phyloP scores from a whole-genome alignment of 2,329 filamentous ascomycete species.

The Calonectria leucothoes region DNA sequence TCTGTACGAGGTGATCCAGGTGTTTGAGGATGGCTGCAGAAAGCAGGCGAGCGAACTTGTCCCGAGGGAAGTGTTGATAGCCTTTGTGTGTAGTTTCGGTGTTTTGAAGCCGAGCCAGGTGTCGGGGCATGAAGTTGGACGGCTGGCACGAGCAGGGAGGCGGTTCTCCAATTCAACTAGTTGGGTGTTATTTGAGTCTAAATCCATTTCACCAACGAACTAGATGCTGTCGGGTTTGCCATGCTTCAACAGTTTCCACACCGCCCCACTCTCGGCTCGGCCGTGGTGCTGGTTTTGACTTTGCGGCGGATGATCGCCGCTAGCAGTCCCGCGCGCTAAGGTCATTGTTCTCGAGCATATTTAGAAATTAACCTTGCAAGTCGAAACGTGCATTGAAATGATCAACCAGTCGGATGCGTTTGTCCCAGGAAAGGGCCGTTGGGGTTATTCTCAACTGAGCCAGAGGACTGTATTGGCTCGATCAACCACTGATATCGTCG shows the following conservation, averaged over 20 bases:
- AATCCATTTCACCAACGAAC: neutral
- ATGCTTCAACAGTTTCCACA: neutral
- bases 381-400: neutral
- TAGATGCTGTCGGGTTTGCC: neutral
- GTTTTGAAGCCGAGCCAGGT: neutral
- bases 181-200: neutral
- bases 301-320: neutral
- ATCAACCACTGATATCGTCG: neutral
- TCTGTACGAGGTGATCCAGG: neutral
- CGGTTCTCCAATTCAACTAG: neutral
- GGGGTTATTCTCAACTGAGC: neutral
- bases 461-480: neutral
- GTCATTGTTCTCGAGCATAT: neutral
- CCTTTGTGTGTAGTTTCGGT: neutral
- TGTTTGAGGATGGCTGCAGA: neutral
- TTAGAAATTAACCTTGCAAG: neutral
- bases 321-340: neutral
- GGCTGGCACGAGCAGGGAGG: too few species aligned
- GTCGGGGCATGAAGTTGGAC: neutral
- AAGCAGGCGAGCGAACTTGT: neutral
- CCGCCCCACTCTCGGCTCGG: neutral
- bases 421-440: neutral
- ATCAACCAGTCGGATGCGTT: neutral
- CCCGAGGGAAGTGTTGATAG: neutral
- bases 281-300: neutral